A percentile compares a stretch with the other conserved stretches of the same genome.
Evolutionary conservation across 768 basidiomycete genomes (phyloP).

Genomic region (Neoboletus subvelutipes): DNA sequence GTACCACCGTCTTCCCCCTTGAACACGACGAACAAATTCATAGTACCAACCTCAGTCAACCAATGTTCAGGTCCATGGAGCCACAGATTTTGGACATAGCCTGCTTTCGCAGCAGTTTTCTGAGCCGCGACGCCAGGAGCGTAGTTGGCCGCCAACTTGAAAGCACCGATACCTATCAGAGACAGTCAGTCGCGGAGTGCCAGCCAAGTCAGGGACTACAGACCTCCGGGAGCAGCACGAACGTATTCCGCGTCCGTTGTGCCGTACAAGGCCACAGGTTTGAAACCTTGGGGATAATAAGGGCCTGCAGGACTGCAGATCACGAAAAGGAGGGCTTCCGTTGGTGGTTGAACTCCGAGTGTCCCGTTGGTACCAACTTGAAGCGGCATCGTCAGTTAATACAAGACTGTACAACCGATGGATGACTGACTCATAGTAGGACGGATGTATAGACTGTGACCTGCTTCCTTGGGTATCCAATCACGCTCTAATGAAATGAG

Average conservation of each 20-base stretch:
- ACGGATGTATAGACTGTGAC: slow-evolving; percentile 90
- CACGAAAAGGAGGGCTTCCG: slow-evolving; percentile 64
- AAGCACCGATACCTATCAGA: slow-evolving; percentile 72
- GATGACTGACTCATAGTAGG: slow-evolving; percentile 61
- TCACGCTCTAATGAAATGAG: slow-evolving; percentile 80
- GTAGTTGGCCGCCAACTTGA: slow-evolving; percentile 86
- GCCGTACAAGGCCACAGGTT: slow-evolving; percentile 83
- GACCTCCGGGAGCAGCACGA: slow-evolving; percentile 84
- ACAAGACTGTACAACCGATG: background rate
- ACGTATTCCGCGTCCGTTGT: slow-evolving; percentile 68
- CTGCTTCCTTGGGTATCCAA: slow-evolving; percentile 89
- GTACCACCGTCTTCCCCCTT: slow-evolving; percentile 64
- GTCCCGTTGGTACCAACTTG: slow-evolving; percentile 68
- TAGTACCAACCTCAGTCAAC: slow-evolving; percentile 76
- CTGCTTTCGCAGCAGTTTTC: slow-evolving; percentile 66
- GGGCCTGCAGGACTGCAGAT: slow-evolving; percentile 69
- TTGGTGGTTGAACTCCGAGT: slow-evolving; percentile 55
- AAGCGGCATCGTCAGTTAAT: slow-evolving; percentile 5
- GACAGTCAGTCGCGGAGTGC: slow-evolving; percentile 7
- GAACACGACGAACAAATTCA: slow-evolving; percentile 89
- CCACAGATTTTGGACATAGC: slow-evolving; percentile 91
- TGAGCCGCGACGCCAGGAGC: slow-evolving; percentile 88
- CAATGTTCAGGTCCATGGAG: slow-evolving; percentile 64
- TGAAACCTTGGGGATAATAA: slow-evolving; percentile 85
- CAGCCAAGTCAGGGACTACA: background rate